Conservation (phyloP, 1,139 yeast genomes). For the Arxiozyma bovina region DNA sequence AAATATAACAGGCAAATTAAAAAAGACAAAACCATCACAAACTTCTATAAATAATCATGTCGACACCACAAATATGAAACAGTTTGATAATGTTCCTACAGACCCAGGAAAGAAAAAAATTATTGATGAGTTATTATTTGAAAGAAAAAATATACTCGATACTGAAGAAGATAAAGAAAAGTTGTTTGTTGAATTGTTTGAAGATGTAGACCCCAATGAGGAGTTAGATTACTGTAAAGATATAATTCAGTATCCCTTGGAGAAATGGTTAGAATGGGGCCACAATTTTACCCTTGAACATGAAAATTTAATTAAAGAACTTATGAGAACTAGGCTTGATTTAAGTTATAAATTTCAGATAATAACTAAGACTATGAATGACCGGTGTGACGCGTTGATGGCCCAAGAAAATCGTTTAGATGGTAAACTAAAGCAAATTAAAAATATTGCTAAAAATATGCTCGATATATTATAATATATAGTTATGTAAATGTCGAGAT, state of each 20-base stretch:
- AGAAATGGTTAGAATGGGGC: constrained; percentile 35
- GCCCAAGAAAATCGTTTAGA: constrained; percentile 32
- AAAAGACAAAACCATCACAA: neutral
- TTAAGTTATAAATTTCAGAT: constrained; percentile 34
- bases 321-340: constrained; percentile 34
- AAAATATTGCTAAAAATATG: constrained; percentile 36
- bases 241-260: constrained; percentile 26
- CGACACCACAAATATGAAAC: neutral
- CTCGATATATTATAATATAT: neutral
- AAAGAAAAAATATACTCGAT: neutral
- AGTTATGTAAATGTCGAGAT: neutral
- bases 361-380: constrained; percentile 32
- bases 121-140: neutral
- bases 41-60: neutral
- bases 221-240: constrained; percentile 23
- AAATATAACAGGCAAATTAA: neutral
- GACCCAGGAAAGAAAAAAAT: constrained; percentile 1
- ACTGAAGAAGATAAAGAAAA: neutral
- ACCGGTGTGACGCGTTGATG: constrained; percentile 33
- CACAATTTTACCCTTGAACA: constrained; percentile 29
- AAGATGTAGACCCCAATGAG: constrained; percentile 14
- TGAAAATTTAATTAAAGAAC: constrained; percentile 28
- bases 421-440: constrained; percentile 32
- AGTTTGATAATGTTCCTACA: neutral
- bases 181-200: constrained; percentile 3